Percentiles rank a stretch among this genome's conserved stretches.
phyloP scores from a whole-genome alignment of 1,139 yeast genomes.

The Blastobotrys serpentis region DNA sequence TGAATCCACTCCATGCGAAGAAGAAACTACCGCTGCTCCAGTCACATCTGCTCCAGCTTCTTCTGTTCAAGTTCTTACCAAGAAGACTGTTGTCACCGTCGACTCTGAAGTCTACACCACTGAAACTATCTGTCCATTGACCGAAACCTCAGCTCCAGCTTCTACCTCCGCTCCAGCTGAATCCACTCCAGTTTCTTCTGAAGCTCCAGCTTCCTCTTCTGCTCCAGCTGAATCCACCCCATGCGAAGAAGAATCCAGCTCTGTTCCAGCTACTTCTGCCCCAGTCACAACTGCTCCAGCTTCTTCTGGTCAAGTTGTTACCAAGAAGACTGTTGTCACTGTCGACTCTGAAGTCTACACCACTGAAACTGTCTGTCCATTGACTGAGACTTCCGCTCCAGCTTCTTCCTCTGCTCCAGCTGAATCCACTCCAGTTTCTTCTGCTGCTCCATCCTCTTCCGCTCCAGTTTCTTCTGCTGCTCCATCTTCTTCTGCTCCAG shows the following conservation, averaged over 20 bases:
- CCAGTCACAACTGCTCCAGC: slow-evolving; percentile 13
- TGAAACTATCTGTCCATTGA: slow-evolving; percentile 4
- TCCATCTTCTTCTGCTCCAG: slow-evolving; percentile 9
- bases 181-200: slow-evolving; percentile 13
- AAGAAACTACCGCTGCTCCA: too few relatives aligned
- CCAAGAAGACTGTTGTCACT: slow-evolving; percentile 13
- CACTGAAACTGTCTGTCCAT: slow-evolving; percentile 16
- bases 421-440: background rate
- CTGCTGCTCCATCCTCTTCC: slow-evolving; percentile 1
- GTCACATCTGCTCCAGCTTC: too few relatives aligned
- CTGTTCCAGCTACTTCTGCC: slow-evolving; percentile 16
- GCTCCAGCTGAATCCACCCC: slow-evolving; percentile 15
- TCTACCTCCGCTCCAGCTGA: slow-evolving; percentile 11
- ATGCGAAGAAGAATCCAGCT: too few relatives aligned
- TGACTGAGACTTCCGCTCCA: slow-evolving; percentile 13
- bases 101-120: slow-evolving; percentile 20
- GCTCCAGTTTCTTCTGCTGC: slow-evolving; percentile 10
- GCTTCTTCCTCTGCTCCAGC: slow-evolving; percentile 14
- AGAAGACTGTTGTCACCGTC: slow-evolving; percentile 20
- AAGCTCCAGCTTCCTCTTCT: slow-evolving; percentile 16
- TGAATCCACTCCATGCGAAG: slow-evolving; percentile 3
- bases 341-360: slow-evolving; percentile 16
- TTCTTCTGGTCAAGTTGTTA: slow-evolving; percentile 8
- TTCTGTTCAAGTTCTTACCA: slow-evolving; percentile 17
- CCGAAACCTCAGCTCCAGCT: slow-evolving; percentile 2